Evolutionary conservation across 257 asterid genomes (phyloP), one percentile per base, ranked within the genome.

Genomic region (Ocimum tenuiflorum): DNA sequence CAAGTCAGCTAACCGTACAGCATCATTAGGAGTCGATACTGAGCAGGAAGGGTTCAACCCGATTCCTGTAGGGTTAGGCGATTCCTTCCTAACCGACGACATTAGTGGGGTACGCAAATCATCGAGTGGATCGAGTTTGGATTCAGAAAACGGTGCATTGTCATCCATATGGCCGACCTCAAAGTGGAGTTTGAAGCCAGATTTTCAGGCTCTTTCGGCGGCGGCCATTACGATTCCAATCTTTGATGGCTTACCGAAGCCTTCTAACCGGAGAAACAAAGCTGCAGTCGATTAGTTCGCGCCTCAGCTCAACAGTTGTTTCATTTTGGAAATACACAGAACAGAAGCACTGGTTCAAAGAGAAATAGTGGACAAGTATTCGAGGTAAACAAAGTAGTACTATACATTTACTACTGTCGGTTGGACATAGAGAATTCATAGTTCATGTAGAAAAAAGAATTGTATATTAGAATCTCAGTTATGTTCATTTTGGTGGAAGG

Each of bases 171-270:
- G 91, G 92, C 63, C 81, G n/a, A 55, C 88, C 6, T 68, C 92
- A n/a, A 86, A 81, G 69, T 91, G 95, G 95, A 83, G 81, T 66
- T 73, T 91, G 82, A 91, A 80, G 83, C 77, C 95, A 23, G 96
- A 86, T 72, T 78, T 88, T 47, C 95, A 80, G 70, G 84, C 88
- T 23, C 77, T 85, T 60, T 82, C 90, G n/a, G n/a, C n/a, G n/a
- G n/a, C n/a, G n/a, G n/a, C n/a, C n/a, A n/a, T n/a, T 11, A 60
- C 94, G 4, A 85, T 75, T 73, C 92, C 96, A 11, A 86, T 88
- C 77, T 83, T 89, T 49, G 94, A 89, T 71, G 92, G 96, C 63
- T 73, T 89, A 62, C 85, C 85, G 15, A 86, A 77, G 73, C 88
- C 88, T 17, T 66, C 83, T 43, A 80, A 78, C 64, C 78, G 88